Conservation (phyloP, 768 basidiomycete genomes). For the Trametes villosa region DNA sequence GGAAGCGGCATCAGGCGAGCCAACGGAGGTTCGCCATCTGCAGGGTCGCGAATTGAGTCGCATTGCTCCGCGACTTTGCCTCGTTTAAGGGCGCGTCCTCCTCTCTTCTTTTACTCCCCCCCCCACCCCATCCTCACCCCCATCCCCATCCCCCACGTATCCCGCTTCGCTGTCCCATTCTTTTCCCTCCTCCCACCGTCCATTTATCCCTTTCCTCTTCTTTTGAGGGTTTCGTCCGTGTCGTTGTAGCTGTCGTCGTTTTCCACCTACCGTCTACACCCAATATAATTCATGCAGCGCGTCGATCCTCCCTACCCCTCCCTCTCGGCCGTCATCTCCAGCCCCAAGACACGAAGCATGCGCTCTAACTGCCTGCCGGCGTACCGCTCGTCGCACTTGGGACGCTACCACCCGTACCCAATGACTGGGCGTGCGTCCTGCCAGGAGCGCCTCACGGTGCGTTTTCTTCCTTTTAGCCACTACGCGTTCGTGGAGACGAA, state of each 20-base stretch:
- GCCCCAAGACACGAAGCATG: background rate
- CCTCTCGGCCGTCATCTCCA: background rate
- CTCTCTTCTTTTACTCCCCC: background rate
- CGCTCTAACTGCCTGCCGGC: conserved; percentile 1
- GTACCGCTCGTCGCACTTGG: conserved; percentile 8
- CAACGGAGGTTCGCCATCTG: background rate
- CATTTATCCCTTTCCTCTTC: background rate
- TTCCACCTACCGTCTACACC: background rate
- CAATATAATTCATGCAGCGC: conserved; percentile 1
- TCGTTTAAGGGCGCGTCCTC: background rate
- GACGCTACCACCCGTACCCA: conserved; percentile 12
- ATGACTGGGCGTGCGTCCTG: background rate
- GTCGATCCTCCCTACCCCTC: background rate
- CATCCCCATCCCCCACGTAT: background rate
- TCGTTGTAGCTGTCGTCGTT: background rate
- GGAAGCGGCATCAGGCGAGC: background rate
- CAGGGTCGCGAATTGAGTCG: background rate
- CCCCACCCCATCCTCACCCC: background rate
- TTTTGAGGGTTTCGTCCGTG: background rate
- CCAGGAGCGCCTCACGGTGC: background rate
- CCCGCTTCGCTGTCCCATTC: background rate
- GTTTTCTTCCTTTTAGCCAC: background rate
- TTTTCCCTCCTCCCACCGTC: background rate
- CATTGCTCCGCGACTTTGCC: background rate
- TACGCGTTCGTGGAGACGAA: background rate